Percentiles rank a stretch among this genome's conserved stretches.
Evolutionary conservation across 116 monocot species (phyloP).

Genomic region (Papilionanthe hybrid): DNA sequence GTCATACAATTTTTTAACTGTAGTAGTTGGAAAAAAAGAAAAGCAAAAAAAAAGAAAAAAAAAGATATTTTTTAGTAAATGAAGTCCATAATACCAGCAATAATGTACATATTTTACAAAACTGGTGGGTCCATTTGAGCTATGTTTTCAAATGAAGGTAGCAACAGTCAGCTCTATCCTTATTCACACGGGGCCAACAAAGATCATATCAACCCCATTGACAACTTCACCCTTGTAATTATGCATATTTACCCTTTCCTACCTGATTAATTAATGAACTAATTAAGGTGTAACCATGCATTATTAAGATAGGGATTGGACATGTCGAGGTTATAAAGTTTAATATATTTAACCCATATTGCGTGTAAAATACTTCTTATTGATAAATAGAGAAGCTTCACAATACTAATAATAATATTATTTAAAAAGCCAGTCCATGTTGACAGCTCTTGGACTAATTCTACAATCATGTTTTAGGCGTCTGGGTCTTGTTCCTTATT

Average conservation of each 20-base stretch:
- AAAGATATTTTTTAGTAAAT: too few relatives aligned
- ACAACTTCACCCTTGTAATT: neutral
- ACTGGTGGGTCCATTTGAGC: neutral
- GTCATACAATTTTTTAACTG: too few relatives aligned
- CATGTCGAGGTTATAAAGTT: neutral
- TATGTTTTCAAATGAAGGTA: neutral
- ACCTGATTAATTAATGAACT: neutral
- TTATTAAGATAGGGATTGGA: neutral
- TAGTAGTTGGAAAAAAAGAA: too few relatives aligned
- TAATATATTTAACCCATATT: neutral
- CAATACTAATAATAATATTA: neutral
- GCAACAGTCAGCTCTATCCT: neutral
- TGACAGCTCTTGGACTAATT: constrained; percentile 14
- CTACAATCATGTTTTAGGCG: constrained; percentile 5
- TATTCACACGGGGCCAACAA: neutral
- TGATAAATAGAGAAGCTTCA: neutral
- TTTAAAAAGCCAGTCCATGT: neutral
- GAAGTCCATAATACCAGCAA: too few relatives aligned
- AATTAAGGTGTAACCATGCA: neutral
- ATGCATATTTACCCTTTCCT: neutral
- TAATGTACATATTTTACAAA: neutral
- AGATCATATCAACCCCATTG: neutral
- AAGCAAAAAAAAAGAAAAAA: too few relatives aligned
- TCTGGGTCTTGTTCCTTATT: neutral
- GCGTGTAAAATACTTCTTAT: constrained; percentile 3